Evolutionary conservation across 371 early-diverging fungal species (phyloP), one percentile per base, ranked within the genome.

Genomic region (Mortierella sp.): DNA sequence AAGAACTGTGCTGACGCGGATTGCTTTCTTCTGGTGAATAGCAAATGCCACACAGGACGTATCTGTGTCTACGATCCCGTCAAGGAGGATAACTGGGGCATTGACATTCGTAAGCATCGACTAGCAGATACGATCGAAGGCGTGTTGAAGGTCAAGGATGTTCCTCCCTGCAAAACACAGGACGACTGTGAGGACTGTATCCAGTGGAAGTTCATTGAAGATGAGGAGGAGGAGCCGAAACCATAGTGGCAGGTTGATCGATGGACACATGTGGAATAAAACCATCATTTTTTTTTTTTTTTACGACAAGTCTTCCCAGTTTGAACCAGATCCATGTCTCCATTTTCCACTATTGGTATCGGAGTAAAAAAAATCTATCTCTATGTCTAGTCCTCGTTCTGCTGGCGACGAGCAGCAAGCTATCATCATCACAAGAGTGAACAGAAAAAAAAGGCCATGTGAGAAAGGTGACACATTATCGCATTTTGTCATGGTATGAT

Each of bases 101-200:
- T 86, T 9, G 92, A 91, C 67, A 89, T 96, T 55, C 84, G 91
- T 30, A 85, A 87, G 8, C 95, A 95, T 80, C 83, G 92, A 21
- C 89, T 96, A 41, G 81, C 81, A 19, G 88, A 88, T 51, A 91
- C 95, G n/a, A 94, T 97, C 66, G 88, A 93, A n/a, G 73, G 85
- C 26, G 92, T 94, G 24, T 62, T 96, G 27, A 83, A 85, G 46
- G 61, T 78, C 34, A 70, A 88, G 18, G 72, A 78, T 34, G 83
- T 87, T 21, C 91, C 92, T 12, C 76, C 78, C 41, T 88, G 91
- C 60, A 61, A 64, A 53, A 64, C 76, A 0, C 82, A 85, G 46
- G 51, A 61, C 14, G 84, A 87, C 34, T 96, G 95, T 68, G 81
- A 69, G 2, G 94, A 94, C 72, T 95, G 95, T 68, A 87, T 83